A percentile compares a stretch with the other conserved stretches of the same genome.
phyloP scores from a whole-genome alignment of 352 stramenopile genomes.

The Globisporangium barbulae region DNA sequence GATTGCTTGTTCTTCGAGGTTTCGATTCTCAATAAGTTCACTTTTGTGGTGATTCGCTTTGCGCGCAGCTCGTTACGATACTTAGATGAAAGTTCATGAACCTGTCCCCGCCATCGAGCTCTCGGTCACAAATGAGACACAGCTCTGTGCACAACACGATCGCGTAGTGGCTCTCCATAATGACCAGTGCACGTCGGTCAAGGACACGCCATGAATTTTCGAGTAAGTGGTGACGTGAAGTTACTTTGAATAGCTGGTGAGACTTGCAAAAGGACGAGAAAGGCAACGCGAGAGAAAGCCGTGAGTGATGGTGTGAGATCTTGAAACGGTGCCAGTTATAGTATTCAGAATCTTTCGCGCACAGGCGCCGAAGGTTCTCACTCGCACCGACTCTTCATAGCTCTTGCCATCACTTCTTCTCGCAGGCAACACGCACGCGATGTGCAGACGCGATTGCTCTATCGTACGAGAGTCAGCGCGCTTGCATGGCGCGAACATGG shows the following conservation, averaged over 20 bases:
- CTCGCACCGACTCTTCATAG: background rate
- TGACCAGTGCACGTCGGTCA: no score
- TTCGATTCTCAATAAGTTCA: background rate
- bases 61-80: background rate
- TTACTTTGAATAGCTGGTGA: no score
- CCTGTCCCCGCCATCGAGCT: no score
- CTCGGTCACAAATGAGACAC: no score
- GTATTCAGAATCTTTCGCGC: background rate
- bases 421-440: background rate
- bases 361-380: conserved; percentile 2
- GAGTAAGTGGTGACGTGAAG: no score
- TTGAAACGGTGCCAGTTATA: background rate
- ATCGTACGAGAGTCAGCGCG: background rate
- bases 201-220: no score
- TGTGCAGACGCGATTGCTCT: background rate
- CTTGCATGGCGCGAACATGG: conserved; percentile 4
- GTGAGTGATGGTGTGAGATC: background rate
- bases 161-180: no score
- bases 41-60: background rate
- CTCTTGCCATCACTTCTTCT: background rate
- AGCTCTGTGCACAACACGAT: no score
- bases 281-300: background rate
- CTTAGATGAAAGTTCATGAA: no score
- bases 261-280: background rate
- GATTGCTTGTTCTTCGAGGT: background rate